A percentile compares a stretch with the other conserved stretches of the same genome.
These are phyloP conservation scores for Alternaria dauci DNA, from an alignment of 2,329 filamentous ascomycete genomes.

Conservation along the genomic window DNA sequence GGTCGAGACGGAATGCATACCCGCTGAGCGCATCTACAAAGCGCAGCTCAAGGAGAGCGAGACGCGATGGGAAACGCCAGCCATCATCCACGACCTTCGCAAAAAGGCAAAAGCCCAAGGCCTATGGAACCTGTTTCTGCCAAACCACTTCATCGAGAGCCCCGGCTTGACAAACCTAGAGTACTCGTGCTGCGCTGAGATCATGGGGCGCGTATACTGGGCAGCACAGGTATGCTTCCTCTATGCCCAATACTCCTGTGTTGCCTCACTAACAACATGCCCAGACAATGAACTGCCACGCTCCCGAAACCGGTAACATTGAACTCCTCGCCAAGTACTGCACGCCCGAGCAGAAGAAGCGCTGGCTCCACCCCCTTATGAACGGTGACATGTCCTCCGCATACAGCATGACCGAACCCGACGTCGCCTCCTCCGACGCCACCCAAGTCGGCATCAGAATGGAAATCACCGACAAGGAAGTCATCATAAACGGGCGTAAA, in stretches of 20 bases:
- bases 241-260: not conserved
- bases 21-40: slow-evolving; percentile 55
- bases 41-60: slow-evolving; percentile 44
- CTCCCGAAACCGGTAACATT: slow-evolving; percentile 62
- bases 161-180: slow-evolving; percentile 58
- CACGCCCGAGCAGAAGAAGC: slow-evolving; percentile 59
- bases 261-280: not conserved
- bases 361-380: slow-evolving; percentile 60
- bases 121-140: slow-evolving; percentile 54
- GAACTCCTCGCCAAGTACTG: slow-evolving; percentile 63
- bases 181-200: slow-evolving; percentile 57
- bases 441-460: slow-evolving; percentile 57
- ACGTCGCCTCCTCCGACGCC: slow-evolving; percentile 60
- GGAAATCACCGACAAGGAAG: slow-evolving; percentile 48
- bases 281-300: slow-evolving; percentile 57
- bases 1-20: slow-evolving; percentile 57
- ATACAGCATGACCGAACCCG: slow-evolving; percentile 62
- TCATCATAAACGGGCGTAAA: slow-evolving; percentile 55
- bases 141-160: slow-evolving; percentile 54
- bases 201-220: slow-evolving; percentile 58
- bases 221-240: slow-evolving; percentile 48
- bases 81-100: slow-evolving; percentile 54
- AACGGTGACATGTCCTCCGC: slow-evolving; percentile 60
- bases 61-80: slow-evolving; percentile 52
- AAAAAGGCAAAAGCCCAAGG: slow-evolving; percentile 53